Evolutionary conservation across 306 rosid species (phyloP), one percentile per base, ranked within the genome.

Genomic region (Cicer cuneatum): DNA sequence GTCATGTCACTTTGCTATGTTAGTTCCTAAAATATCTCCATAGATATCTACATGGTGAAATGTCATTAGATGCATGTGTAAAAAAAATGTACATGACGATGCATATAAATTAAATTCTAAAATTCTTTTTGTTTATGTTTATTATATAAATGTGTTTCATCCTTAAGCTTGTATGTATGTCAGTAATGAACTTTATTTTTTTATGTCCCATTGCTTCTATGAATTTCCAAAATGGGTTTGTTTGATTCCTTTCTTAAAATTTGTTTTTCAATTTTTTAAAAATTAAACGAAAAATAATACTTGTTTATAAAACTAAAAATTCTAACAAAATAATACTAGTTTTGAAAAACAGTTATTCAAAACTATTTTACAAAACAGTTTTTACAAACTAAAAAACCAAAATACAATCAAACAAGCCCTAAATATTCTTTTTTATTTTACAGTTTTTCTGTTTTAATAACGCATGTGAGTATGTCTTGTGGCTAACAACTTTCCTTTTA

Each of bases 181-280:
- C 47, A 53, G 72, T 46, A 58, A 70, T 76, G 69, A 56, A 24
- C 51, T 74, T 78, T 70, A 18, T 47, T 39, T 75, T 69, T 14
- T 66, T 52, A 42, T 47, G 52, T 49, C 48, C 39, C 10, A 19
- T 42, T 16, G 29, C 24, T 21, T 66, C 12, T 56, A n/a, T 39
- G 79, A 57, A 58, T 39, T 39, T 47, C 21, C 51, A 70, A 46
- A 66, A 58, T 58, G 24, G 35, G 35, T 29, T 29, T 29, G 5
- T 29, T 29, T 29, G 35, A 29, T 29, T 29, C 35, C 5, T 29
- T 29, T 29, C 35, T 29, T 29, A 29, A 29, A 29, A 4, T 29
- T 29, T 29, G 35, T 29, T 29, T 0, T 29, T 29, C 35, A 29
- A 5, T 24, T 24, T 24, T 24, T 24, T 2, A 24, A 24, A 24